Evolutionary conservation across 139 green algal species (phyloP).

Genomic region (Micractinium conductrix): DNA sequence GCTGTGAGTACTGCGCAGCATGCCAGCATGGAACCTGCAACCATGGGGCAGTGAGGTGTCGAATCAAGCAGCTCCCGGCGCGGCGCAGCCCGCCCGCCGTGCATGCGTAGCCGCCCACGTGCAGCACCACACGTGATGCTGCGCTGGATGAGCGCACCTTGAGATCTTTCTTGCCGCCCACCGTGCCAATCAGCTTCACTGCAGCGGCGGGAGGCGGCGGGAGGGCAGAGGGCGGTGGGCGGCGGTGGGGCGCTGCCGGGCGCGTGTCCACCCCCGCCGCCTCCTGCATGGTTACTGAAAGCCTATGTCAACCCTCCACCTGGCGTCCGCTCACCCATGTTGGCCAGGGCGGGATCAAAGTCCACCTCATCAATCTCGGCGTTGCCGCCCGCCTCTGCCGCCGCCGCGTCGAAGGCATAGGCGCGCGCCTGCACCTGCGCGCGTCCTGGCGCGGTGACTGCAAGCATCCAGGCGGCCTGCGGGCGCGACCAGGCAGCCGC

Average conservation of each 20-base stretch:
- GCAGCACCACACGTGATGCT: too few relatives aligned
- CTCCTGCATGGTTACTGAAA: too few relatives aligned
- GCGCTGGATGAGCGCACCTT: too few relatives aligned
- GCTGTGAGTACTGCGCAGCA: too few relatives aligned
- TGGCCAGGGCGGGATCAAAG: conserved; percentile 2
- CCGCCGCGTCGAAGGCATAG: not conserved
- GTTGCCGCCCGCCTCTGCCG: not conserved
- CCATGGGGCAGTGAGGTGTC: too few relatives aligned
- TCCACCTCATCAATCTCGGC: conserved; percentile 28
- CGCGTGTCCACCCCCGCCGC: not conserved
- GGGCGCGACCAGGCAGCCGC: too few relatives aligned
- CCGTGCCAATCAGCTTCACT: conserved; percentile 36
- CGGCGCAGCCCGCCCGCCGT: too few relatives aligned
- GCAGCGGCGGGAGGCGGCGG: not conserved
- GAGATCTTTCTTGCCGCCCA: conserved; percentile 41
- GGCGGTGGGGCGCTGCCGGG: not conserved
- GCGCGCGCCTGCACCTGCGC: not conserved
- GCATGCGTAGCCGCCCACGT: too few relatives aligned
- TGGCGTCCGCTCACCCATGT: not conserved
- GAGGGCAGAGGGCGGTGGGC: not conserved
- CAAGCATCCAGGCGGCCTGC: too few relatives aligned
- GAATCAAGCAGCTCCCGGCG: too few relatives aligned
- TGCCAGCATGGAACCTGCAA: too few relatives aligned
- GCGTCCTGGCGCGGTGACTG: too few relatives aligned
- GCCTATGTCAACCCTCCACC: not conserved